Evolutionary conservation across 345 rosid species (phyloP).

Genomic region (Populus tremula): DNA sequence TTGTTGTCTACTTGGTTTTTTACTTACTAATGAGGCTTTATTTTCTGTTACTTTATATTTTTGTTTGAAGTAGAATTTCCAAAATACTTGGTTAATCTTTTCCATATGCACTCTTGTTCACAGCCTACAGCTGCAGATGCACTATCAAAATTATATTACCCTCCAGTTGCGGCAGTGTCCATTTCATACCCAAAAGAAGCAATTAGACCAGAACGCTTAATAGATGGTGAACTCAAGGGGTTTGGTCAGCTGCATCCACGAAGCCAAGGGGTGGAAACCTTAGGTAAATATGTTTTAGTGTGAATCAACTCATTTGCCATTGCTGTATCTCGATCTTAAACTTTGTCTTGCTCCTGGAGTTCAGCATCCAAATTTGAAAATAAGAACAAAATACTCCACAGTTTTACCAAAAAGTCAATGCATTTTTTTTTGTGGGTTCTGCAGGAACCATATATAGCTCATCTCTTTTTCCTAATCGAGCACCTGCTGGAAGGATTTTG

Average conservation of each 20-base stretch:
- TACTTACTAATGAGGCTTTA: neutral
- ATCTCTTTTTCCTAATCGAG: conserved; percentile 88
- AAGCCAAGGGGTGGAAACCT: conserved; percentile 94
- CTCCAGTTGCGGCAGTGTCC: conserved; percentile 93
- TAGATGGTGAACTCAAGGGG: conserved; percentile 88
- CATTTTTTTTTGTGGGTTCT: neutral
- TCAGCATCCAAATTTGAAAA: neutral
- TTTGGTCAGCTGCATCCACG: conserved; percentile 98
- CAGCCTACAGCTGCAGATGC: conserved; percentile 79
- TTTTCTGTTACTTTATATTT: neutral
- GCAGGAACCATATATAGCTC: conserved; percentile 93
- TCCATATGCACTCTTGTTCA: conserved; percentile 2
- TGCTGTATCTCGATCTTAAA: neutral
- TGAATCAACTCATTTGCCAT: neutral
- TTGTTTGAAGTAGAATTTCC: neutral
- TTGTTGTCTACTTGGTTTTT: neutral
- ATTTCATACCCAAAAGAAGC: conserved; percentile 89
- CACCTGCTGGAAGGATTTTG: conserved; percentile 71
- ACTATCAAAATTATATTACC: conserved; percentile 78
- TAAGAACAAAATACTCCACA: neutral
- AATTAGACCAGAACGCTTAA: conserved; percentile 64
- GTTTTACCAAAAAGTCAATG: neutral
- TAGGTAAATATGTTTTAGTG: conserved; percentile 46
- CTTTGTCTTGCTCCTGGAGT: neutral
- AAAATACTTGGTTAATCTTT: neutral